Conservation (phyloP, 345 rosid genomes). For the Citrus medica region DNA sequence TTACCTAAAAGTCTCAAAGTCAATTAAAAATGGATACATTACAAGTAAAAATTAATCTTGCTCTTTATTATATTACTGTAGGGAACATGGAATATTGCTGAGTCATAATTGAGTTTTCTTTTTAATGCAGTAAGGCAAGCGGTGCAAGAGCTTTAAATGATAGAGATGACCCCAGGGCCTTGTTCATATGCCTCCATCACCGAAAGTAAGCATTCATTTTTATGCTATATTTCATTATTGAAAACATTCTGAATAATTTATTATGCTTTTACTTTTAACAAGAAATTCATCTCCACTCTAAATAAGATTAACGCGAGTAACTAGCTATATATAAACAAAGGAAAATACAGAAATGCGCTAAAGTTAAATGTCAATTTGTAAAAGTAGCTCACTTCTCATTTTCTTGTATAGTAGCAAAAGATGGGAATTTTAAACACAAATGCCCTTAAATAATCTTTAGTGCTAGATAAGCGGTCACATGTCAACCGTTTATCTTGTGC, state of each 20-base stretch:
- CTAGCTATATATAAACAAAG: too few species aligned
- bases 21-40: not conserved
- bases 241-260: not conserved
- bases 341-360: too few species aligned
- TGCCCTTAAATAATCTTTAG: too few species aligned
- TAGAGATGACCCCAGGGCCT: constrained; percentile 15
- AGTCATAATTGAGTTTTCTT: constrained; percentile 39
- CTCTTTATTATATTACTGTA: not conserved
- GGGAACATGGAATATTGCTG: constrained; percentile 10
- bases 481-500: too few species aligned
- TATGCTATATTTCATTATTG: not conserved
- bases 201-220: not conserved
- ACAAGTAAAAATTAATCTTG: not conserved
- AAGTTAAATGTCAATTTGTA: too few species aligned
- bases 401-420: too few species aligned
- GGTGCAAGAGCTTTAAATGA: constrained; percentile 25
- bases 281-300: not conserved
- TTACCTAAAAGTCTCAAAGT: not conserved
- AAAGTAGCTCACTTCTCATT: too few species aligned
- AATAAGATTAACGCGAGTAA: not conserved
- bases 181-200: not conserved
- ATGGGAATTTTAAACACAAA: too few species aligned
- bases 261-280: not conserved
- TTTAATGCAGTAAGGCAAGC: constrained; percentile 54
- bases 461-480: too few species aligned